Base-by-base conservation (phyloP, 73 alveolate genomes). In the Paramecium tetraurelia region DNA sequence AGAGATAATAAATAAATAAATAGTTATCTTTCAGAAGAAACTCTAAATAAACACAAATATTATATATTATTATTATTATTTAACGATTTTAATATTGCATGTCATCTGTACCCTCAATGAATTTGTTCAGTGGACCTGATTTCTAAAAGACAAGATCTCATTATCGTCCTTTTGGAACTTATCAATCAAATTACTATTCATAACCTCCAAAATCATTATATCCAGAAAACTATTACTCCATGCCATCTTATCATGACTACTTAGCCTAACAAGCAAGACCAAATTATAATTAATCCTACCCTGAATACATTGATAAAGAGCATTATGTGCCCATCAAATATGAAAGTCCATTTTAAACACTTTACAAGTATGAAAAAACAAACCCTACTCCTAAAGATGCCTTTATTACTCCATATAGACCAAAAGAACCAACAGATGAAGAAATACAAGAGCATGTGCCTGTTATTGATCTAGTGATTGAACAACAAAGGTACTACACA, bases 321-420 rank as follows among this genome's bases (percentile, higher is more conserved):
- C 84, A 63, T 12, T 63, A 63, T 63, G 27, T 63, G 1, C 84
- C 84, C 8, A 63, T 63, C 7, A 63, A 63, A 31, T 2, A 53
- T 5, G 46, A 63, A 31, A 63, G 84, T 24, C 84, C 84, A 1
- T 63, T 63, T 24, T 27, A 63, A 63, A 63, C 84, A 4, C 46
- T 63, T 10, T 33, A 63, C 29, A 63, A 63, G 12, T 63, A 63
- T 63, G 84, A 63, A 7, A 63, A 33, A 63, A 63, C 84, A 27
- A 63, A 63, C 31, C 84, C 84, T 14, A 63, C 84, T 31, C 84
- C 84, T 63, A 63, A 33, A 63, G 84, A 63, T 63, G 84, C 84
- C 11, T 63, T 63, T 24, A 63, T 63, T 63, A 63, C 84, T 3
- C 84, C 84, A 0, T 63, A 63, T 63, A 21, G 84, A 63, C 84